phyloP scores from a whole-genome alignment of 345 rosid genomes.

The Eucalyptus sideroxylon region DNA sequence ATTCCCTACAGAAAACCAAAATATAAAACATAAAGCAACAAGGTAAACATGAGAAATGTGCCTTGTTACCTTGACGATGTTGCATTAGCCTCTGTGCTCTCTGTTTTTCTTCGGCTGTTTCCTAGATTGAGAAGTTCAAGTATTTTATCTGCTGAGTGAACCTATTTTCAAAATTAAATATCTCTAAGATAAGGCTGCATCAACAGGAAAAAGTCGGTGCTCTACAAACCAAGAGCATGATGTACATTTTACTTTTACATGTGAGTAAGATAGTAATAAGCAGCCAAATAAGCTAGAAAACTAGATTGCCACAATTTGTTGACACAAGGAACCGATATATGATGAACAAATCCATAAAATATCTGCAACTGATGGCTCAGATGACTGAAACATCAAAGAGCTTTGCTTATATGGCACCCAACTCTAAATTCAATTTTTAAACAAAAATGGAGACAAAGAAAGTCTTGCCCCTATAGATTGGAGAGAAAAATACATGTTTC shows the following conservation, averaged over 20 bases:
- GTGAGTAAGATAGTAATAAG: neutral
- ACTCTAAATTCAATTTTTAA: neutral
- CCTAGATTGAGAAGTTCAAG: conserved; percentile 90
- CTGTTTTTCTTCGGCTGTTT: conserved; percentile 86
- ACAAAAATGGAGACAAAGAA: neutral
- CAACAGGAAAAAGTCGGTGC: neutral
- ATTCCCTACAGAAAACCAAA: neutral
- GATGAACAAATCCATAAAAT: neutral
- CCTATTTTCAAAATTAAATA: conserved; percentile 25
- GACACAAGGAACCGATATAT: neutral
- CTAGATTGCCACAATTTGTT: neutral
- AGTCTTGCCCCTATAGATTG: neutral
- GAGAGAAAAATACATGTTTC: neutral
- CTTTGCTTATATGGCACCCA: neutral
- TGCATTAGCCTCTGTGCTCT: conserved; percentile 82
- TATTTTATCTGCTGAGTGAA: conserved; percentile 80
- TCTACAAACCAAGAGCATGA: neutral
- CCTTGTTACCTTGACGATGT: conserved; percentile 71
- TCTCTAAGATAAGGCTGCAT: neutral
- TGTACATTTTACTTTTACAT: neutral
- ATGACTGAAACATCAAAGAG: neutral
- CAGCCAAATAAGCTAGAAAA: neutral
- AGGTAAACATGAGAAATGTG: neutral
- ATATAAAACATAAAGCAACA: neutral
- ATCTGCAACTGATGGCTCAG: neutral